Evolutionary conservation across 805 yeast species (phyloP).

Genomic region (Candida sithepensis): DNA sequence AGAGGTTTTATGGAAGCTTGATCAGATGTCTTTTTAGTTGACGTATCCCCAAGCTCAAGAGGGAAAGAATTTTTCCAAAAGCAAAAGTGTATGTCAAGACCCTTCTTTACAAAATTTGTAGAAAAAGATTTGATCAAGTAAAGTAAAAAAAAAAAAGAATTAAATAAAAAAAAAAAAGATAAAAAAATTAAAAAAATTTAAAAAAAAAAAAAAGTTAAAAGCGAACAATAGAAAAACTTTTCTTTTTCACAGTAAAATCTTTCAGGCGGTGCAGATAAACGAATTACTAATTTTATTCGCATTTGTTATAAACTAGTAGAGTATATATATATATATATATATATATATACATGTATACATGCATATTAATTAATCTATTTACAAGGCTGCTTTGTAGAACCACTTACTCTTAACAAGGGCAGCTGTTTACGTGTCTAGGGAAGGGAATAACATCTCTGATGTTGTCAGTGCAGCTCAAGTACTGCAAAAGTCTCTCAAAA

Average conservation of each 20-base stretch:
- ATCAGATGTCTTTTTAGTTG: background rate
- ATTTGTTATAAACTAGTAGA: too few species aligned
- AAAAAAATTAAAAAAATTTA: background rate
- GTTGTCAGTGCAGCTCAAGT: slow-evolving; percentile 69
- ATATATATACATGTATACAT: background rate
- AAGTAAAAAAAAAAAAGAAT: background rate
- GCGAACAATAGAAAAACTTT: background rate
- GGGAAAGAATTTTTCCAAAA: too few species aligned
- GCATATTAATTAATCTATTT: background rate
- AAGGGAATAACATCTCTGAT: slow-evolving; percentile 85
- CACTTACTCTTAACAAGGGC: slow-evolving; percentile 36
- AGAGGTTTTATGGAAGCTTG: background rate
- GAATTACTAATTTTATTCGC: background rate
- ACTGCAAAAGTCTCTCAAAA: slow-evolving; percentile 77
- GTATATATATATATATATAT: background rate
- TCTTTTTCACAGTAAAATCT: background rate
- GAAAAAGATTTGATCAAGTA: too few species aligned
- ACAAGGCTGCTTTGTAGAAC: background rate
- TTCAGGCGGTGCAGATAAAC: background rate
- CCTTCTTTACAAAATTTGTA: background rate
- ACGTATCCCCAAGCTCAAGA: background rate
- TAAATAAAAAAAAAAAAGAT: background rate
- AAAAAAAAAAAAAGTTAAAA: background rate
- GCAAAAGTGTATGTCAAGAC: too few species aligned
- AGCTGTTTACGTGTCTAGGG: slow-evolving; percentile 64